Percentiles rank a stretch among this genome's conserved stretches.
phyloP scores from a whole-genome alignment of 1,284 basidiomycete species.

The Cutaneotrichosporon sp. region DNA sequence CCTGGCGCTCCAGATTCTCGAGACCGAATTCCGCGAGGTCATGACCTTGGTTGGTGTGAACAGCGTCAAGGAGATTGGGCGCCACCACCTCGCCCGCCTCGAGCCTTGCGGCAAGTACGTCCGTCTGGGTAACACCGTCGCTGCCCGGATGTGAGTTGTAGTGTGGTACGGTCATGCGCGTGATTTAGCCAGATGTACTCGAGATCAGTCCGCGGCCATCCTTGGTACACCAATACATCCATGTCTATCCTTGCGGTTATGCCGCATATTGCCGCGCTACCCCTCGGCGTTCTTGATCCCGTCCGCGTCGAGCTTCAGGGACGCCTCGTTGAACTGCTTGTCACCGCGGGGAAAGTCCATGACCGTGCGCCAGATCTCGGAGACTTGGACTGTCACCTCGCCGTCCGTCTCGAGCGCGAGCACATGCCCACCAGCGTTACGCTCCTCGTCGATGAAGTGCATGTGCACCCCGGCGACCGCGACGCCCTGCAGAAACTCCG shows the following conservation, averaged over 20 bases:
- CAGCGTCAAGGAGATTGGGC: too few species aligned
- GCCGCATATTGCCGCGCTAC: neutral
- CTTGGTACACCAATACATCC: too few species aligned
- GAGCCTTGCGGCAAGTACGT: too few species aligned
- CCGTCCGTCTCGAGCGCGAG: conserved; percentile 24
- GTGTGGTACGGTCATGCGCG: too few species aligned
- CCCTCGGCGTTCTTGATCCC: conserved; percentile 21
- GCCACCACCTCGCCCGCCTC: too few species aligned
- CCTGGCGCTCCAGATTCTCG: conserved; percentile 26
- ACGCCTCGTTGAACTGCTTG: conserved; percentile 20
- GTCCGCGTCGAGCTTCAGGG: conserved; percentile 13
- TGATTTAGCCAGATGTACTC: too few species aligned
- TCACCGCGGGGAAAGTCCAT: conserved; percentile 19
- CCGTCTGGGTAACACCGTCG: too few species aligned
- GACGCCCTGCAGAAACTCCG: conserved; percentile 20
- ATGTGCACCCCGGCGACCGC: conserved; percentile 23
- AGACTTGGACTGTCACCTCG: conserved; percentile 18
- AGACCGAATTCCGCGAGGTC: too few species aligned
- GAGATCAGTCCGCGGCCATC: too few species aligned
- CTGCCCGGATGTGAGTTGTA: too few species aligned
- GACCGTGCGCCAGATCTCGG: conserved; percentile 12
- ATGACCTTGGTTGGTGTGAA: too few species aligned
- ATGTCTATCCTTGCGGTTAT: too few species aligned
- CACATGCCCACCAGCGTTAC: conserved; percentile 19
- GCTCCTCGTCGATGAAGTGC: conserved; percentile 24